Base-by-base conservation (phyloP, 768 basidiomycete genomes). In the Collybiopsis luxurians region DNA sequence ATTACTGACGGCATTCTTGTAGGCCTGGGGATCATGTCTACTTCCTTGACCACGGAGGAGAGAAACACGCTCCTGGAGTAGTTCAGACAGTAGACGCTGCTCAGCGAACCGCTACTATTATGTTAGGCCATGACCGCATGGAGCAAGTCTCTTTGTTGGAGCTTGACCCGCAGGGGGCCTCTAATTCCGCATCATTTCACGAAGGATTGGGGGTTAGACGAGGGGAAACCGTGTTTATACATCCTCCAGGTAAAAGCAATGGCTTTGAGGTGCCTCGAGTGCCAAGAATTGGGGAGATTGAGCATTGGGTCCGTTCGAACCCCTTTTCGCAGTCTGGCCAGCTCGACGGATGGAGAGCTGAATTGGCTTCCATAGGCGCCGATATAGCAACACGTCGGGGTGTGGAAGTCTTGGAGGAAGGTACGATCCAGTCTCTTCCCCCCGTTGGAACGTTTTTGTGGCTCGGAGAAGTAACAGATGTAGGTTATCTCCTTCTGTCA, bases 21-120 rank as follows among this genome's bases (percentile, higher is more conserved):
- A 93, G 92, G 92, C 95, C 95, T 4, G 95, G 95, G 17, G 93
- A 98, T 65, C 86, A 92, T 69, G 88, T 95, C 13, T 62, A 93
- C 17, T 94, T 90, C 85, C 87, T 87, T 64, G 82, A 77, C 31
- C 94, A 94, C 71, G 85, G 85, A 52, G 85, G 85, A 54, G 75
- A 76, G 61, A 77, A 75, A 56, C 23, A 31, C 24, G 80, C 81
- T 42, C 75, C 84, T 44, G 92, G 86, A 10, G 79, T 95, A 58
- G 85, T 95, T 27, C 92, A 93, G 67, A 81, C 79, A 24, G 90
- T 92, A 42, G 83, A 90, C 66, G 83, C 88, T 2, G 66, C 65
- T 15, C 85, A 91, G 43, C 79, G 93, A 51, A 90, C 87, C 5
- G 89, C 91, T 13, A 73, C 74, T 53, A 76, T 95, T 46, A 76